These are phyloP conservation scores for Pseudoneurospora amorphoporcata DNA, from an alignment of 495 filamentous ascomycete species.

Conservation along the genomic window DNA sequence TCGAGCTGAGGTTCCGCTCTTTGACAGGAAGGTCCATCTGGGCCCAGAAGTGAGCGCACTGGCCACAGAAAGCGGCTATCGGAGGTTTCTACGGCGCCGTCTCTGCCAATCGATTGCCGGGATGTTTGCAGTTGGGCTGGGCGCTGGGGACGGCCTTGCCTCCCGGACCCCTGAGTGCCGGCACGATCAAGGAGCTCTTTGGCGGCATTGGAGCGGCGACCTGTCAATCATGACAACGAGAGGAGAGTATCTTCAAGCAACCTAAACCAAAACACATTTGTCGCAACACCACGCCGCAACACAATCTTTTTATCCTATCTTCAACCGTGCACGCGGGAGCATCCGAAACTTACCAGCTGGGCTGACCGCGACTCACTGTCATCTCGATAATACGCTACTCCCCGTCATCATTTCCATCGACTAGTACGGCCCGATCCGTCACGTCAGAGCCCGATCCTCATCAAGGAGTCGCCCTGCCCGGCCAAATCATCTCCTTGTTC, in stretches of 20 bases:
- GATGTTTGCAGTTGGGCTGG: background rate
- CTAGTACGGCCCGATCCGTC: background rate
- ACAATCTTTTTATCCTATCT: background rate
- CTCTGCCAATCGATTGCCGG: constrained; percentile 9
- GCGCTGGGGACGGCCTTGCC: background rate
- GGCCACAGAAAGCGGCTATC: background rate
- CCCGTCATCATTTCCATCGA: background rate
- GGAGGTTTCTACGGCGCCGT: constrained; percentile 1
- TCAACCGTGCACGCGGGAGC: background rate
- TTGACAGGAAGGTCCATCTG: background rate
- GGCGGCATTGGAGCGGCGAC: background rate
- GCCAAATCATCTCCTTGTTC: background rate
- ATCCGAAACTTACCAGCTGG: background rate
- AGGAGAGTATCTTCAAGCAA: background rate
- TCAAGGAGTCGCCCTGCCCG: background rate
- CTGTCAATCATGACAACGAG: background rate
- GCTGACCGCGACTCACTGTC: background rate
- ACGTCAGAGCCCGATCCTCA: background rate
- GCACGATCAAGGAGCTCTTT: background rate
- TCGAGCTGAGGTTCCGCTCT: background rate
- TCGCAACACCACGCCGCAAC: background rate
- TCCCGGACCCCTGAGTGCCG: background rate
- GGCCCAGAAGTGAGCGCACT: background rate
- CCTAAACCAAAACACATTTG: background rate
- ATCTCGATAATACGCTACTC: background rate